These are phyloP conservation scores for Entomophthora muscae DNA, from an alignment of 371 early-diverging fungal genomes.

Conservation along the genomic window DNA sequence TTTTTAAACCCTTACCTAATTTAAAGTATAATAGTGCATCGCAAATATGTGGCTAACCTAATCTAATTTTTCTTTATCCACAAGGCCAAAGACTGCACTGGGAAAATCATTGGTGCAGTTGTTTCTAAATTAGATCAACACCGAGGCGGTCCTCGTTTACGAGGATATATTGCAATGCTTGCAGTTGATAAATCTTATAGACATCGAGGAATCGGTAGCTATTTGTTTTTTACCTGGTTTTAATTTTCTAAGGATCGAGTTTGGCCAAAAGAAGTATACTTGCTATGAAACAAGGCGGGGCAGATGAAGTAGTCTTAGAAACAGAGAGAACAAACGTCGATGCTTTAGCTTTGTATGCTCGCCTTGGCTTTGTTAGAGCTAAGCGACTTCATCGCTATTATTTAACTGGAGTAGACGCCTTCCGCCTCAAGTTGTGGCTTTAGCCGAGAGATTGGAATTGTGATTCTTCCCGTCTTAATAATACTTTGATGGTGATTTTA, in stretches of 20 bases:
- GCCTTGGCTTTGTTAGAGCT: constrained; percentile 84
- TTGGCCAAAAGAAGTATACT: constrained; percentile 54
- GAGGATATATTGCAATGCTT: constrained; percentile 96
- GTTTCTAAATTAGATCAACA: constrained; percentile 80
- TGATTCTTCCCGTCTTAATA: too few species aligned
- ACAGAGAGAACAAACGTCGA: constrained; percentile 79
- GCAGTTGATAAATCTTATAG: constrained; percentile 65
- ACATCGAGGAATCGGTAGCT: constrained; percentile 53
- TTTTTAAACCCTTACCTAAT: too few species aligned
- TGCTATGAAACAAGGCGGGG: constrained; percentile 53
- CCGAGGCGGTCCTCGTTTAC: constrained; percentile 20
- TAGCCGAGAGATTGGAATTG: too few species aligned
- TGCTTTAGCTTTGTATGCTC: constrained; percentile 73
- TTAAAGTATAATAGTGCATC: too few species aligned
- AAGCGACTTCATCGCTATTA: constrained; percentile 84
- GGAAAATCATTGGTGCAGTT: constrained; percentile 62
- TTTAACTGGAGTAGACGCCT: constrained; percentile 86
- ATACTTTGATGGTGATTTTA: too few species aligned
- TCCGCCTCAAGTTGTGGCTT: constrained; percentile 52
- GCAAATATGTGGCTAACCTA: too few species aligned
- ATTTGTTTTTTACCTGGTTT: constrained; percentile 4
- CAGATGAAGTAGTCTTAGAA: constrained; percentile 88
- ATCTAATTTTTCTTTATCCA: too few species aligned
- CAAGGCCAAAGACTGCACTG: constrained; percentile 35
- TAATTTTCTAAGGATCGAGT: constrained; percentile 23